Percentiles rank a stretch among this genome's conserved stretches.
Conservation (phyloP, 331 rosid species). For the Erythrophleum ivorense region DNA sequence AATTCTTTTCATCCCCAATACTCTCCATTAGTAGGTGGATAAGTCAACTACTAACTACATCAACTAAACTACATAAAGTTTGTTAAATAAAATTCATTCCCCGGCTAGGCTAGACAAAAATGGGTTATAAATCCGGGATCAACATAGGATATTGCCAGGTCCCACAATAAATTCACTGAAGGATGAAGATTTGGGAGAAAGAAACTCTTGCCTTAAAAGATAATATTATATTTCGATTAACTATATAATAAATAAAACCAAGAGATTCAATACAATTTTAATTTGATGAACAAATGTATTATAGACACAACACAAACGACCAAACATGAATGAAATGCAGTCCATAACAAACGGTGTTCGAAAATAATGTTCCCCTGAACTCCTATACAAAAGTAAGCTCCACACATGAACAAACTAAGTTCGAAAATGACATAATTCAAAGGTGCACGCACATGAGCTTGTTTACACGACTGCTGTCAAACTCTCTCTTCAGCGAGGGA, state of each 20-base stretch:
- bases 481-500: slow-evolving; percentile 44
- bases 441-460: slow-evolving; percentile 28
- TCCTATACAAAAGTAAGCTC: slow-evolving; percentile 53
- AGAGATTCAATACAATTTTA: slow-evolving; percentile 40
- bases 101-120: too few species aligned
- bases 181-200: not conserved
- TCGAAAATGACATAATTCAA: slow-evolving; percentile 35
- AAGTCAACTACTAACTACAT: not conserved
- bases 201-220: slow-evolving; percentile 14
- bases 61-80: not conserved
- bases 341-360: not conserved
- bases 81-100: too few species aligned
- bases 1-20: not conserved
- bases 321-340: slow-evolving; percentile 34
- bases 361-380: slow-evolving; percentile 23
- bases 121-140: too few species aligned
- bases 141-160: too few species aligned
- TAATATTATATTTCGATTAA: not conserved
- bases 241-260: slow-evolving; percentile 16
- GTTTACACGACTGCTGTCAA: slow-evolving; percentile 46
- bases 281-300: slow-evolving; percentile 37
- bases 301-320: slow-evolving; percentile 31
- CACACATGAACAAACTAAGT: slow-evolving; percentile 52
- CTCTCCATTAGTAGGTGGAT: not conserved
- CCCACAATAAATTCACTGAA: not conserved